phyloP scores from a whole-genome alignment of 306 rosid genomes.

The Calophaca sinica region DNA sequence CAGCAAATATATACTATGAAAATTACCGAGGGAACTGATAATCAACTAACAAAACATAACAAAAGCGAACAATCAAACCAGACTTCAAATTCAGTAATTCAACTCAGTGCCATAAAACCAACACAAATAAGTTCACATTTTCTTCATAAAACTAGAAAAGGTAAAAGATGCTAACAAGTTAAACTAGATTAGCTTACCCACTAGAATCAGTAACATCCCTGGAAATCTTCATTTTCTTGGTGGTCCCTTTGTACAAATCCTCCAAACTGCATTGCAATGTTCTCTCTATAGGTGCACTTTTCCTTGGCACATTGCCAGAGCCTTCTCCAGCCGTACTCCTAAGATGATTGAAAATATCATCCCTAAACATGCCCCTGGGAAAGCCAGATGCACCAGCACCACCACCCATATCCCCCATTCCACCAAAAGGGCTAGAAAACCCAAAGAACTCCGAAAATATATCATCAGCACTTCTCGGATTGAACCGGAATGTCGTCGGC shows the following conservation, averaged over 20 bases:
- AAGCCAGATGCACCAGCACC: slow-evolving; percentile 68
- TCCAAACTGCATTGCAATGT: slow-evolving; percentile 79
- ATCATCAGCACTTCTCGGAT: slow-evolving; percentile 79
- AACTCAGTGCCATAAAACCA: slow-evolving; percentile 22
- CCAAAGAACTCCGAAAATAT: slow-evolving; percentile 84
- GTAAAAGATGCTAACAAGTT: neutral
- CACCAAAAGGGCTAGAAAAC: slow-evolving; percentile 67
- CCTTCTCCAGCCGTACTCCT: slow-evolving; percentile 63
- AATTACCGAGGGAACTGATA: neutral
- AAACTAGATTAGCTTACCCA: slow-evolving; percentile 66
- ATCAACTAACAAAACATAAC: neutral
- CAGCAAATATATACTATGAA: slow-evolving; percentile 10
- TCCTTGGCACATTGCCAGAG: slow-evolving; percentile 60
- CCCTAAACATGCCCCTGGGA: slow-evolving; percentile 64
- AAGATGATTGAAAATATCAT: slow-evolving; percentile 59
- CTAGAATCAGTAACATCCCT: slow-evolving; percentile 78
- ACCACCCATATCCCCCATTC: slow-evolving; percentile 74
- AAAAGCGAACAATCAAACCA: neutral
- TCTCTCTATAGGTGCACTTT: slow-evolving; percentile 72
- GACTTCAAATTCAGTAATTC: neutral
- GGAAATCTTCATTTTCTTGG: slow-evolving; percentile 96
- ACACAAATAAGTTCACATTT: slow-evolving; percentile 5
- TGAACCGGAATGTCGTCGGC: slow-evolving; percentile 68
- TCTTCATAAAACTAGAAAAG: slow-evolving; percentile 1
- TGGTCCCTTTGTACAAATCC: slow-evolving; percentile 88